Base-by-base conservation (phyloP, 495 filamentous ascomycete species). In the Penicillium steckii region DNA sequence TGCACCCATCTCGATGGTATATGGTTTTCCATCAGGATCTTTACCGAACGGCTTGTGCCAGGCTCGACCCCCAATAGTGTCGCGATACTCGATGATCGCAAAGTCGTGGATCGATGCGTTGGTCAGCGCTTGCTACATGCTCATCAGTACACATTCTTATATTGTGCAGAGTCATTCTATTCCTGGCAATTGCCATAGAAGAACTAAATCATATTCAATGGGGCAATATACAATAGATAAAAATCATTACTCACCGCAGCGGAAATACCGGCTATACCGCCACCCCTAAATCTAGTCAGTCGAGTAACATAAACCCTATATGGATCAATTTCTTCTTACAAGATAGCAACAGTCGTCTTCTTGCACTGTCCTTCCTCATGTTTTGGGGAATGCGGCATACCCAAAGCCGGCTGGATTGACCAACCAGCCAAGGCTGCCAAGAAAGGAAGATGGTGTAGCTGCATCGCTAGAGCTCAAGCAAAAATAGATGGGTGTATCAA, bases 91-190 rank as follows among this genome's bases (percentile, higher is more conserved):
- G 15, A 91, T 57, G 35, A 90, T 85, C 26, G 88, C 27, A 56
- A 90, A 90, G 58, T 90, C 86, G 24, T 75, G 67, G 5, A 90
- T 65, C 4, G 80, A 88, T 23, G 74, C 75, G 55, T 89, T 85
- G 5, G 73, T 66, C 4, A 91, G 65, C 8, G 86, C 74, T 79
- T 89, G 85, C 81, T 83, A 52, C 19, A 35, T 3, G 27, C 15
- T 18, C 3, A 17, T 49, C 3, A 32, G 22, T 38, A 46, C 8
- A 26, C 46, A 44, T 32, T 30, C 43, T 48, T 7, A 26, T 32
- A 66, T 10, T 60, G 35, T n/a, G 25, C 17, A 43, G 19, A n/a
- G n/a, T n/a, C n/a, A n/a, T n/a, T n/a, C n/a, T n/a, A n/a, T n/a
- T n/a, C n/a, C n/a, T n/a, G n/a, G n/a, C n/a, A n/a, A n/a, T n/a